phyloP scores from a whole-genome alignment of 495 filamentous ascomycete genomes.

The Aspergillus nanangensis region DNA sequence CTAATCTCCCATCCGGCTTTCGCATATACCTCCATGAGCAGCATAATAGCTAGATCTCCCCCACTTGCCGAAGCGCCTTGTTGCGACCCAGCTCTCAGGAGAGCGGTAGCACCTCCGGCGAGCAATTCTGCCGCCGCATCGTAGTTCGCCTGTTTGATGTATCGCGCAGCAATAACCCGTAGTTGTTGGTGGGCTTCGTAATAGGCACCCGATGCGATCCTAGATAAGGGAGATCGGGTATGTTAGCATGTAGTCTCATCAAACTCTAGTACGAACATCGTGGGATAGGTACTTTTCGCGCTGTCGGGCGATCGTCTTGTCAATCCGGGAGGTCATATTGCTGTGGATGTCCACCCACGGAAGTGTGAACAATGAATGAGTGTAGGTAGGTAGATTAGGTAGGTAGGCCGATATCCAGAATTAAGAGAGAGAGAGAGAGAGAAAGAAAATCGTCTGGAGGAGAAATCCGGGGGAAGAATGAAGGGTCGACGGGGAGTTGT shows the following conservation, averaged over 20 bases:
- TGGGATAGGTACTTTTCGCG: slow-evolving; percentile 56
- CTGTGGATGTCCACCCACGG: neutral
- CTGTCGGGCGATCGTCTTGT: slow-evolving; percentile 69
- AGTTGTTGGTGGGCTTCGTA: slow-evolving; percentile 99
- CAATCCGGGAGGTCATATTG: slow-evolving; percentile 60
- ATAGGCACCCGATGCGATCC: slow-evolving; percentile 86
- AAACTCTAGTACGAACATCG: no score
- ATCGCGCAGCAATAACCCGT: slow-evolving; percentile 86
- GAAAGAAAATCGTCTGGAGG: no score
- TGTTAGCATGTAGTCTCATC: slow-evolving; percentile 9
- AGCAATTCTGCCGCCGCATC: slow-evolving; percentile 81
- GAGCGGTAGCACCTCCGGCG: slow-evolving; percentile 73
- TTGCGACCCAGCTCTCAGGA: slow-evolving; percentile 72
- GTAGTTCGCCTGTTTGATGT: slow-evolving; percentile 81
- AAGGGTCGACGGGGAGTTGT: no score
- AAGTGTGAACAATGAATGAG: neutral
- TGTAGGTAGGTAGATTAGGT: neutral
- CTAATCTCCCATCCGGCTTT: slow-evolving; percentile 74
- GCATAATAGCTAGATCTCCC: slow-evolving; percentile 79
- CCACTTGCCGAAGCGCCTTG: slow-evolving; percentile 79
- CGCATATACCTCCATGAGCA: slow-evolving; percentile 83
- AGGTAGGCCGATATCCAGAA: neutral
- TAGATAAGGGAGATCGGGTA: slow-evolving; percentile 26
- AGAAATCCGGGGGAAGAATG: no score
- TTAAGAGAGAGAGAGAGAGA: no score